phyloP scores from a whole-genome alignment of 169 alveolate species.

The Eimeria brunetti region DNA sequence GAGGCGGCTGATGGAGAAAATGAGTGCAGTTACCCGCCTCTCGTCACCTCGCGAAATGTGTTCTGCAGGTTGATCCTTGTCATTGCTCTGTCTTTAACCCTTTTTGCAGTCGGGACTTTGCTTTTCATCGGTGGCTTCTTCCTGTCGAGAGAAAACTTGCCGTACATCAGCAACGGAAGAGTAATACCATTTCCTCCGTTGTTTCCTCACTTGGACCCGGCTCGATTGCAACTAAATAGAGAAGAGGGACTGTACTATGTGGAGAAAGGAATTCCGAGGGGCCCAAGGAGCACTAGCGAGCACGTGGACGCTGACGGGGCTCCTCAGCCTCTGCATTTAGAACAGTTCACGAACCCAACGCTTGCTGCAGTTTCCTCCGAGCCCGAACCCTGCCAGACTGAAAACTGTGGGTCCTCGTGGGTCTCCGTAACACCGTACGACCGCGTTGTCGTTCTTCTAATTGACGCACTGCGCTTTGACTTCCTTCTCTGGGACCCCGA shows the following conservation, averaged over 20 bases:
- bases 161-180: slow-evolving; percentile 9
- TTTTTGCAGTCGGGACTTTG: slow-evolving; percentile 18
- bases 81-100: slow-evolving; percentile 14
- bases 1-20: not conserved
- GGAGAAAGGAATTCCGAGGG: not conserved
- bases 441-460: slow-evolving; percentile 82
- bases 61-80: not conserved
- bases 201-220: slow-evolving; percentile 76
- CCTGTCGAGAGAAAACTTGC: slow-evolving; percentile 56
- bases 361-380: not conserved
- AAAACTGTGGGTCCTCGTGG: slow-evolving; percentile 51
- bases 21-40: not conserved
- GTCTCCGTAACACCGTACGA: slow-evolving; percentile 67
- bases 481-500: slow-evolving; percentile 85
- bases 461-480: slow-evolving; percentile 89
- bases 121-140: slow-evolving; percentile 71
- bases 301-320: not conserved
- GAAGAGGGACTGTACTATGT: slow-evolving; percentile 53
- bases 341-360: not conserved
- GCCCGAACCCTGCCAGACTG: not conserved
- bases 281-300: not conserved
- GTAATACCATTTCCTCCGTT: slow-evolving; percentile 66
- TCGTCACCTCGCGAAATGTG: not conserved
- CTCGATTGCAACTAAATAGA: slow-evolving; percentile 3
- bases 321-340: not conserved